Evolutionary conservation across 371 early-diverging fungal genomes (phyloP).

Genomic region (Mortierella sp.): DNA sequence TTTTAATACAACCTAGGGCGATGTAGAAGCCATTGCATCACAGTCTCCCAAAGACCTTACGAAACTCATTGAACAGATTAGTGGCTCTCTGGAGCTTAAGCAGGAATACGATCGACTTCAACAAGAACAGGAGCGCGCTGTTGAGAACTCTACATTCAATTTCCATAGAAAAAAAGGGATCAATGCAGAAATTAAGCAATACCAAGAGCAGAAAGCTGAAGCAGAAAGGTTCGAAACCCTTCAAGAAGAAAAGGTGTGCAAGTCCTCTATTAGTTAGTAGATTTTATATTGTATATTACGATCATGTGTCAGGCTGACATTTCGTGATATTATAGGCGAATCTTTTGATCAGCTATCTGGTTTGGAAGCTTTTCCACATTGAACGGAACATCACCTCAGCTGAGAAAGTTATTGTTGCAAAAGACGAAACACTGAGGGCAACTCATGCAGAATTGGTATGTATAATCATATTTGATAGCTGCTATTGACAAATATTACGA

Average conservation of each 20-base stretch:
- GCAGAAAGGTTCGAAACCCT: slow-evolving; percentile 86
- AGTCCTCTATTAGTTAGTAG: not conserved
- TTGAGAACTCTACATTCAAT: slow-evolving; percentile 88
- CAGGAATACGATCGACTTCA: slow-evolving; percentile 91
- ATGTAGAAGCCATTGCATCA: slow-evolving; percentile 97
- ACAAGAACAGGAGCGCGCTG: slow-evolving; percentile 84
- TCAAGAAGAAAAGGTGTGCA: slow-evolving; percentile 65
- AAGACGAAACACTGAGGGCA: slow-evolving; percentile 50
- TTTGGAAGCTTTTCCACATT: slow-evolving; percentile 93
- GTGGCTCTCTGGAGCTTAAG: slow-evolving; percentile 92
- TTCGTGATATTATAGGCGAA: slow-evolving; percentile 11
- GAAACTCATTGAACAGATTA: slow-evolving; percentile 95
- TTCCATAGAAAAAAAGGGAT: slow-evolving; percentile 92
- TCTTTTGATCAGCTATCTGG: slow-evolving; percentile 74
- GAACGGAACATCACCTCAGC: slow-evolving; percentile 70
- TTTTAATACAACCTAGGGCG: slow-evolving; percentile 71
- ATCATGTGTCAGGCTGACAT: not conserved
- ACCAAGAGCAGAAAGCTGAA: slow-evolving; percentile 91
- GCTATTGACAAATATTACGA: not conserved
- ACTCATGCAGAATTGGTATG: slow-evolving; percentile 60
- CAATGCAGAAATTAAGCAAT: slow-evolving; percentile 90
- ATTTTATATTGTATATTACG: not conserved
- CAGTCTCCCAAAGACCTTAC: slow-evolving; percentile 97
- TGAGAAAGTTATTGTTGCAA: slow-evolving; percentile 60
- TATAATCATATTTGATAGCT: not conserved